A percentile compares a stretch with the other conserved stretches of the same genome.
phyloP scores from a whole-genome alignment of 2,329 filamentous ascomycete species.

The Apiospora hydei region DNA sequence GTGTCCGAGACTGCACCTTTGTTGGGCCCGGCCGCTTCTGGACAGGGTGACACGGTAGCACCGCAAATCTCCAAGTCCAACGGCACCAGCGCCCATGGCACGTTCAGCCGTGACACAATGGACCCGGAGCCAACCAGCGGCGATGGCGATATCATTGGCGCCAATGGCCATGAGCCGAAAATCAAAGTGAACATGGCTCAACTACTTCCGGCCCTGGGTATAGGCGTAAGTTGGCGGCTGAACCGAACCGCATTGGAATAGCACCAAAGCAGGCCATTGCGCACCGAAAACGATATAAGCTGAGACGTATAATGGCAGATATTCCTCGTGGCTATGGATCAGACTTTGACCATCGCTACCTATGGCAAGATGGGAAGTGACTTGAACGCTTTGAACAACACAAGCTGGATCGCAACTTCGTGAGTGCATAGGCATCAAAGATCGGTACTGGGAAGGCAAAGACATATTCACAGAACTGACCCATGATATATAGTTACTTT shows the following conservation, averaged over 20 bases:
- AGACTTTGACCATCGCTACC: constrained; percentile 79
- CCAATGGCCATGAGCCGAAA: constrained; percentile 36
- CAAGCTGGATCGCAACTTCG: constrained; percentile 72
- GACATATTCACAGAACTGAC: constrained; percentile 37
- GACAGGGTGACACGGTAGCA: not conserved
- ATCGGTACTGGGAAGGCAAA: not conserved
- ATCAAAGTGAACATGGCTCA: constrained; percentile 36
- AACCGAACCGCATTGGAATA: no score
- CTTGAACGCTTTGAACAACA: constrained; percentile 75
- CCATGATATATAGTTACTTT: constrained; percentile 27
- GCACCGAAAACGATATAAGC: not conserved
- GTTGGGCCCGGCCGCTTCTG: not conserved
- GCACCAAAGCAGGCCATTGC: not conserved
- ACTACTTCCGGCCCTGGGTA: constrained; percentile 39
- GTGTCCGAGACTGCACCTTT: constrained; percentile 20
- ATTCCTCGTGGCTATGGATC: constrained; percentile 76
- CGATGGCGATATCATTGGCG: constrained; percentile 39
- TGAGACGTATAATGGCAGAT: constrained; percentile 54
- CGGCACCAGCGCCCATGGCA: not conserved
- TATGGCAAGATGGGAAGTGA: constrained; percentile 82
- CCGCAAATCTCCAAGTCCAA: not conserved
- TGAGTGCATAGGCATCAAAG: constrained; percentile 35
- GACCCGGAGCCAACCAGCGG: constrained; percentile 24
- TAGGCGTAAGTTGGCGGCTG: constrained; percentile 32
- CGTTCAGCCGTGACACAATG: not conserved